Evolutionary conservation across 192 early-diverging fungal genomes (phyloP), one percentile per base, ranked within the genome.

Genomic region (Gryganskiella cystojenkinii): DNA sequence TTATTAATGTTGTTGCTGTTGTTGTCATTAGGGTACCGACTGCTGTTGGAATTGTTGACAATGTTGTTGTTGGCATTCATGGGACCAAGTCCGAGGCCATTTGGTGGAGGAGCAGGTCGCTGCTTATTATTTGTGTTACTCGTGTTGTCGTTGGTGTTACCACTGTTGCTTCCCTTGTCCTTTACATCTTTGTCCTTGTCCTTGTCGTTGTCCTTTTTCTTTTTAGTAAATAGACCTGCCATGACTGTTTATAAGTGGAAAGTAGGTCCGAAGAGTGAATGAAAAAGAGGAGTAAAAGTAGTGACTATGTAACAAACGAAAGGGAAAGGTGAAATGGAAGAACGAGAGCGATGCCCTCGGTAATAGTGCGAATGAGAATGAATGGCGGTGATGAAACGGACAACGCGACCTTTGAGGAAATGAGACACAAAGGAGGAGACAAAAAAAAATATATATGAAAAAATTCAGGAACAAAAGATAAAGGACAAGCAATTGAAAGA

Each of bases 161-260:
- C 49, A 25, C 13, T 30, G 17, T 61, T 61, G 35, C 8, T 56
- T 34, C 34, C 37, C 19, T 56, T 63, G 15, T 37, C 7, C 37
- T 40, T 5, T 9, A 9, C 7, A 40, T 40, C 13, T 9, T 40
- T 40, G 37, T 13, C 13, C 7, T 5, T 63, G 53, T 63, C 63
- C 19, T 33, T 22, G 35, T 40, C 42, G 42, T 75, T 64, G 22
- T 76, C 73, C 51, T 76, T 76, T 52, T 76, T 76, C 66, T 76
- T 76, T 68, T 76, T 76, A 4, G 65, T 64, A 31, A 76, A 76
- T 14, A 76, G 65, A 13, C 73, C 73, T 1, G 73, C 73, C 73
- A 76, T 76, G 25, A 30, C 52, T 28, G 28, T 42, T 11, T n/a
- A 30, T 15, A 14, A 44, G 28, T 24, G 17, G 27, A 14, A 37